Percentiles rank a stretch among this genome's conserved stretches.
phyloP scores from a whole-genome alignment of 176 grass and related monocot species.

The Eleusine coracana region DNA sequence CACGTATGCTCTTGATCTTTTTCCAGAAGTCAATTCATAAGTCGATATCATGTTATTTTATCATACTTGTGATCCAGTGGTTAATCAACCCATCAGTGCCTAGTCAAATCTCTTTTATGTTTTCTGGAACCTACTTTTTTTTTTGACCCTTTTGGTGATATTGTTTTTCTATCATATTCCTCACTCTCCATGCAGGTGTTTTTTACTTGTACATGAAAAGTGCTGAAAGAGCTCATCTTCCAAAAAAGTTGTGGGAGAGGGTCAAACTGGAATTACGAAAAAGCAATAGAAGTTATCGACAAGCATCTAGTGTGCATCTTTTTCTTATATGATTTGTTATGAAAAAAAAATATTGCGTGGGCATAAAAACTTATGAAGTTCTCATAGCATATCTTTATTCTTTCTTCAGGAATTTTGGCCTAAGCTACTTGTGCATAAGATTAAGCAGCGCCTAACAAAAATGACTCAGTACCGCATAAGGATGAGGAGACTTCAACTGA shows the following conservation, averaged over 20 bases:
- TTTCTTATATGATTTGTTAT: background rate
- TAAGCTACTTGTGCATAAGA: conserved; percentile 92
- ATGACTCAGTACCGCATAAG: conserved; percentile 96
- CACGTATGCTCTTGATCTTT: too few relatives aligned
- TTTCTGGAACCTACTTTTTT: too few relatives aligned
- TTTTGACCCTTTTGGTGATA: too few relatives aligned
- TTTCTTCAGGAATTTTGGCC: conserved; percentile 80
- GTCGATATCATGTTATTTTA: too few relatives aligned
- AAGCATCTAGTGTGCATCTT: conserved; percentile 69
- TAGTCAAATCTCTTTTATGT: too few relatives aligned
- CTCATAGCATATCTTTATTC: conserved; percentile 4
- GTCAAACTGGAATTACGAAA: conserved; percentile 92
- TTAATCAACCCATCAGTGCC: too few relatives aligned
- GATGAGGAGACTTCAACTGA: conserved; percentile 89
- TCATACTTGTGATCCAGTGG: too few relatives aligned
- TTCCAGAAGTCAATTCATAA: too few relatives aligned
- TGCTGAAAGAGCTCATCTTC: conserved; percentile 89
- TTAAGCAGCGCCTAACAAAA: conserved; percentile 87
- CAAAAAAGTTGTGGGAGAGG: conserved; percentile 91
- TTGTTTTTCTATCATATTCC: too few relatives aligned
- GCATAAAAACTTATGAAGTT: background rate
- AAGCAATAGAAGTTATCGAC: conserved; percentile 74
- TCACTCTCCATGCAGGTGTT: conserved; percentile 51
- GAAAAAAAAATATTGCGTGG: background rate
- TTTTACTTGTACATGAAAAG: conserved; percentile 99